Evolutionary conservation across 768 basidiomycete genomes (phyloP), one percentile per base, ranked within the genome.

Genomic region (Lentinula aciculospora): DNA sequence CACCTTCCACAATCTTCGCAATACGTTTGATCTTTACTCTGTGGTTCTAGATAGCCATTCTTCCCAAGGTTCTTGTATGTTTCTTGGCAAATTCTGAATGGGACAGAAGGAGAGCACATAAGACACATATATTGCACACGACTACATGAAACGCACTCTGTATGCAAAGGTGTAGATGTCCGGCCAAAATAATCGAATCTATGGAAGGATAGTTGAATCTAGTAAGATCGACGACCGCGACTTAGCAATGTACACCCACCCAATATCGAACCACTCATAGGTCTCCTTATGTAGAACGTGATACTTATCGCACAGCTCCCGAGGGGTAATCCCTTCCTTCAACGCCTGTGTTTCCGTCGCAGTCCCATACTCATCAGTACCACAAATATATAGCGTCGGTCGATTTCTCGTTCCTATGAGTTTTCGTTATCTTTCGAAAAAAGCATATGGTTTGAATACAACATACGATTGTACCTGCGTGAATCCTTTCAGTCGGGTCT

Each of bases 361-460:
- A 6, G 97, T 99, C n/a, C 97, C 97, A 66, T 99, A 99, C 72
- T 99, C 97, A 68, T 99, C 97, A 3, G 97, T 98, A 27, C 97
- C 97, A 71, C 97, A 99, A 57, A 99, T 81, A 69, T 96, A 99
- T 31, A 98, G 78, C 0, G 94, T 96, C 44, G 87, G 85, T 64
- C 89, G 79, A 76, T 98, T 97, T 65, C 89, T 78, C 29, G 92
- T 89, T 32, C 85, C 79, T 81, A 44, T 9, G 8, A 15, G 21
- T 47, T 39, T 23, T 13, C 34, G 3, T 34, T 8, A 21, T 12
- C 19, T 31, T 12, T 37, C n/a, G 10, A 12, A 32, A 15, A 58
- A 13, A 47, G 7, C 21, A 51, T n/a, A 31, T 25, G 10, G 9
- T 19, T 8, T 34, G 50, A 58, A 32, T 8, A 31, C 31, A 23